phyloP scores from a whole-genome alignment of 2,329 filamentous ascomycete species.

The Penicillium hesseltinei region DNA sequence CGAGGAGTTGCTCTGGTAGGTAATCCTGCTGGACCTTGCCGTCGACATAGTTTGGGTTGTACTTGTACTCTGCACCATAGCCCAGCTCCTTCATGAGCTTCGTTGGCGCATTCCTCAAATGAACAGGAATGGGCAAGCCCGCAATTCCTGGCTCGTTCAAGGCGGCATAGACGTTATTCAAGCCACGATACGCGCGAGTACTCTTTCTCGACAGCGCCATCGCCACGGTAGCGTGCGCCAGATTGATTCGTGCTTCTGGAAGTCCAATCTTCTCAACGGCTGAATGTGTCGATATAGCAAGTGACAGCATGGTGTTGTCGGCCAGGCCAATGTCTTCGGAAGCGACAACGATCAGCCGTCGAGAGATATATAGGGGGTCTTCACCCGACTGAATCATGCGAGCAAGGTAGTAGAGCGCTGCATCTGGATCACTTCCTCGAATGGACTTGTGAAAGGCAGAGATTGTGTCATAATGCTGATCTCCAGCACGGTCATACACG shows the following conservation, averaged over 20 bases:
- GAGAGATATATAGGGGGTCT: constrained; percentile 87
- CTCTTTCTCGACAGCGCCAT: constrained; percentile 80
- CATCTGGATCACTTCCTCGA: constrained; percentile 81
- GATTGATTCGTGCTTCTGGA: constrained; percentile 88
- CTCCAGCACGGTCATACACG: constrained; percentile 90
- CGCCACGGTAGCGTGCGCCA: constrained; percentile 83
- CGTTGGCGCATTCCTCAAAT: constrained; percentile 89
- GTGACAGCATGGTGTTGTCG: constrained; percentile 75
- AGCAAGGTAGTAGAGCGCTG: constrained; percentile 88
- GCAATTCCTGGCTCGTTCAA: constrained; percentile 81
- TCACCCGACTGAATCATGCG: constrained; percentile 95
- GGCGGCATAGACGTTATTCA: constrained; percentile 77
- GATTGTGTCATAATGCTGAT: constrained; percentile 97
- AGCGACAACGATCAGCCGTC: constrained; percentile 90
- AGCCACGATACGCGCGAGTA: constrained; percentile 76
- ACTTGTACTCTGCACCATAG: constrained; percentile 90
- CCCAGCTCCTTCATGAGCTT: constrained; percentile 89
- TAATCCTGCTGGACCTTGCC: constrained; percentile 86
- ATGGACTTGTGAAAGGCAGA: constrained; percentile 96
- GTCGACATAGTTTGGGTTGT: constrained; percentile 84
- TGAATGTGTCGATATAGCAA: constrained; percentile 82
- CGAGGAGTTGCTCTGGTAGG: constrained; percentile 72
- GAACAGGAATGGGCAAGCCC: constrained; percentile 75
- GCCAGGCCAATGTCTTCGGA: constrained; percentile 92
- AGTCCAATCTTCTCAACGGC: constrained; percentile 92